Base-by-base conservation (phyloP, 2,329 filamentous ascomycete genomes). In the Monilinia fructicola region DNA sequence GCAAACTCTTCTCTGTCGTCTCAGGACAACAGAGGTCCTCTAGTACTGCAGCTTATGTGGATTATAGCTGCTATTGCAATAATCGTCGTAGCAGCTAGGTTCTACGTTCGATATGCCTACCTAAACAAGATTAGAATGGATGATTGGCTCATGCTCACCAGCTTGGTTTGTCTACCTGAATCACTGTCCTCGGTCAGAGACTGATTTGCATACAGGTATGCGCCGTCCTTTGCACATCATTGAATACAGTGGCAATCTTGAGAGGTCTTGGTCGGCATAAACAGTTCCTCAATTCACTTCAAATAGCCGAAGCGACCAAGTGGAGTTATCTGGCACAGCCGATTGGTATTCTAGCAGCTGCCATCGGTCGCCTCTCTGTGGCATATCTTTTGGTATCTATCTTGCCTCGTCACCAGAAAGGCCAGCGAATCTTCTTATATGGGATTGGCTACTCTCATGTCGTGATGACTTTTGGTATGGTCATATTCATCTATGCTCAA, bases 241-340 rank as follows among this genome's bases (percentile, higher is more conserved):
- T 54, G 14, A 54, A 54, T 54, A 54, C 53, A 9, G 53, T 54
- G 26, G 53, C 53, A 35, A 10, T 54, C 53, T 54, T 21, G 53
- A 54, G 53, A 16, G 28, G 28, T 7, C 16, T 54, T 35, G 53
- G 53, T 54, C 53, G 53, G 21, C 53, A 54, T 54, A 54, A 31
- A 35, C 53, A 35, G 31, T 54, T 35, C 21, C 53, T 54, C 7
- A 16, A 54, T 54, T 35, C 26, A n/a, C 12, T 21, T 21, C 53
- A 54, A 54, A 54, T 35, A 54, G 53, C 53, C 26, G 53, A 54
- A 54, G 26, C 53, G 7, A 54, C 53, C 7, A 54, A 54, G 53
- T 54, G 53, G 53, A 54, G 53, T 21, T 54, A 54, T 31, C 53
- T 54, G 28, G 53, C 53, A 54, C 53, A 54, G 21, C 53, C 53